Evolutionary conservation across 257 asterid species (phyloP), one percentile per base, ranked within the genome.

Genomic region (Fraxinus excelsior): DNA sequence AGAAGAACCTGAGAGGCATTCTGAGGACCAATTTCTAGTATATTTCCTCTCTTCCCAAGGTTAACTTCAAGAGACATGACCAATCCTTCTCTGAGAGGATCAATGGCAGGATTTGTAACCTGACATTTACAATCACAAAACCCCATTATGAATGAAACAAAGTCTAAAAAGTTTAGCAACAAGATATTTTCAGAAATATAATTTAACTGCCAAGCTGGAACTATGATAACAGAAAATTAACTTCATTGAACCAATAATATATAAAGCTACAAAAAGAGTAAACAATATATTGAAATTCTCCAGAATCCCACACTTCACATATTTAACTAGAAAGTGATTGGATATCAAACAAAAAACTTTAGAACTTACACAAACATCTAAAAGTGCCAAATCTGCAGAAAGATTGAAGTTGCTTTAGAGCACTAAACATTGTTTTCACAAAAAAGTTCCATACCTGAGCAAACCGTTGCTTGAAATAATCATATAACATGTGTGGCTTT

Each of bases 41-140:
- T 93, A 82, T 96, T 96, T 70, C 97, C 87, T 81, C 99, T 93
- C 86, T 87, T 93, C 76, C 98, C 99, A 79, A 96, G 97, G 86
- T 93, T 93, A 82, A 96, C 94, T 85, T 96, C 99, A 76, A 96
- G 97, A 72, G 99, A 96, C 99, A 96, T 96, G 78, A 96, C 99
- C 73, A 96, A 81, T 69, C 99, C 99, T 90, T 96, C 99, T 87
- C 99, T 87, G 26, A 96, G 94, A 74, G 99, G 99, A 85, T 96
- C 99, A 81, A 96, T 96, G 71, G 99, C 99, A 28, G 99, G 99
- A 87, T 96, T 96, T 77, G 99, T 96, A 72, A 96, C 99, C 99
- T 96, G 87, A 78, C 78, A 82, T 53, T 65, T 37, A 76, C 44
- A 72, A 44, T 80, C 26, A 65, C 67, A 76, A 38, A 75, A 74